phyloP scores from a whole-genome alignment of 2,329 filamentous ascomycete genomes.

The Thielaviopsis cerberus region DNA sequence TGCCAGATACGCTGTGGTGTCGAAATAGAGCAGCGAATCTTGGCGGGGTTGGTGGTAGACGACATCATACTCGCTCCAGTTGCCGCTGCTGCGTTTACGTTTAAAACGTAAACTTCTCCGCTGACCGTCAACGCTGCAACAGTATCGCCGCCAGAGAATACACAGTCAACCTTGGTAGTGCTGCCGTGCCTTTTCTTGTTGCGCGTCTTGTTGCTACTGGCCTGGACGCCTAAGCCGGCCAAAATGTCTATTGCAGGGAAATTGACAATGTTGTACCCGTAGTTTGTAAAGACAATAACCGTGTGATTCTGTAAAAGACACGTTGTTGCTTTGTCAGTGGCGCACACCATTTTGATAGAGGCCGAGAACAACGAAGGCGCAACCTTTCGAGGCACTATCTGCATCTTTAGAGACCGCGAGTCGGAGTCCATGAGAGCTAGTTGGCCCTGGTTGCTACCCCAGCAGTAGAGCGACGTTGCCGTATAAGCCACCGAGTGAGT shows the following conservation, averaged over 20 bases:
- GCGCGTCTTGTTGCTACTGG: neutral
- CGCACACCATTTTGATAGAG: slow-evolving; percentile 59
- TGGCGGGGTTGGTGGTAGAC: slow-evolving; percentile 82
- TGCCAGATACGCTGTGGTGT: slow-evolving; percentile 72
- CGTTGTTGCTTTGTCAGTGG: slow-evolving; percentile 77
- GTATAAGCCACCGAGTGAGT: slow-evolving; percentile 87
- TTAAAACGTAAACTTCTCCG: slow-evolving; percentile 76
- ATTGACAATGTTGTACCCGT: slow-evolving; percentile 77
- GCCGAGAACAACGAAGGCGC: slow-evolving; percentile 64
- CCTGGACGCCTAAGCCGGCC: slow-evolving; percentile 29
- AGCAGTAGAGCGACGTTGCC: slow-evolving; percentile 64
- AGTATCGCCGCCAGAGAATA: slow-evolving; percentile 74
- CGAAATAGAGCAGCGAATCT: slow-evolving; percentile 69
- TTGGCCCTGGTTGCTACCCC: slow-evolving; percentile 89
- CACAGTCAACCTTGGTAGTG: slow-evolving; percentile 45
- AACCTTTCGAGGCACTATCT: slow-evolving; percentile 66
- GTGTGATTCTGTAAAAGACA: slow-evolving; percentile 72
- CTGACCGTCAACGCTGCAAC: slow-evolving; percentile 72
- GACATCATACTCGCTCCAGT: slow-evolving; percentile 41
- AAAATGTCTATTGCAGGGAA: slow-evolving; percentile 60
- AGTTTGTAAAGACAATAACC: slow-evolving; percentile 88
- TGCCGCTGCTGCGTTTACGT: slow-evolving; percentile 50
- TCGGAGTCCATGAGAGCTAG: slow-evolving; percentile 88
- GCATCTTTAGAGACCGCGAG: slow-evolving; percentile 73
- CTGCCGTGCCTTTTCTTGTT: slow-evolving; percentile 39